Conservation (phyloP, 768 basidiomycete genomes). For the Amanita fuliginea region DNA sequence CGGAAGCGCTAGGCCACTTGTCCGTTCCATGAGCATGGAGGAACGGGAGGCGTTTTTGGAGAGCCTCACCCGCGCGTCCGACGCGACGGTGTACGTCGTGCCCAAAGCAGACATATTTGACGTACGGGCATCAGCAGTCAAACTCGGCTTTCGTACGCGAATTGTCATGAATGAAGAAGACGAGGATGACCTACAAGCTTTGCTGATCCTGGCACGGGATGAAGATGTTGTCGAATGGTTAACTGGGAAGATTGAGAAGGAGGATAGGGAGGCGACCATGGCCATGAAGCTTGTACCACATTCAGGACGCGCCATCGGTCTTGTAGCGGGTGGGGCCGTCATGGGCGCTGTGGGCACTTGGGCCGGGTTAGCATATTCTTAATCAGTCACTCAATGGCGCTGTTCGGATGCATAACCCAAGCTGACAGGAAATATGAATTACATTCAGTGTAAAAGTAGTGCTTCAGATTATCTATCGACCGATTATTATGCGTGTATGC, state of each 20-base stretch:
- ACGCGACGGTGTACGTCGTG: slow-evolving; percentile 40
- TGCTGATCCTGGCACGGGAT: slow-evolving; percentile 45
- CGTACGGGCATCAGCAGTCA: slow-evolving; percentile 28
- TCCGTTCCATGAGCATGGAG: slow-evolving; percentile 39
- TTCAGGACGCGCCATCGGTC: not conserved
- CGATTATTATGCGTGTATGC: too few species aligned
- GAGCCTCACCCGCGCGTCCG: slow-evolving; percentile 27
- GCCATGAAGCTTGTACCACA: slow-evolving; percentile 12
- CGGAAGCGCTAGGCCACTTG: slow-evolving; percentile 19
- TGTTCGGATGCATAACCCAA: too few species aligned
- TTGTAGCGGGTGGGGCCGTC: slow-evolving; percentile 41
- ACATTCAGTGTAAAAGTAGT: not conserved
- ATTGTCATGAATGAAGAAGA: slow-evolving; percentile 25
- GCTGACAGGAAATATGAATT: too few species aligned
- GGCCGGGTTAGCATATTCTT: slow-evolving; percentile 45
- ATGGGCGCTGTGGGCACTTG: slow-evolving; percentile 52
- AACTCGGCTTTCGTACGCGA: slow-evolving; percentile 32
- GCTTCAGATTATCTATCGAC: too few species aligned
- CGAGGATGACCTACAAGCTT: slow-evolving; percentile 24
- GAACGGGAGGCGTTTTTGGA: slow-evolving; percentile 41
- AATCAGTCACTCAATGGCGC: not conserved
- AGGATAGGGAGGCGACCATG: slow-evolving; percentile 10
- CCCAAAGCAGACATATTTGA: slow-evolving; percentile 31
- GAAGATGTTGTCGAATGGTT: slow-evolving; percentile 32
- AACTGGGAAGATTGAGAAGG: slow-evolving; percentile 20